Evolutionary conservation across 2,329 filamentous ascomycete genomes (phyloP).

Genomic region (Cladosporium sp.): DNA sequence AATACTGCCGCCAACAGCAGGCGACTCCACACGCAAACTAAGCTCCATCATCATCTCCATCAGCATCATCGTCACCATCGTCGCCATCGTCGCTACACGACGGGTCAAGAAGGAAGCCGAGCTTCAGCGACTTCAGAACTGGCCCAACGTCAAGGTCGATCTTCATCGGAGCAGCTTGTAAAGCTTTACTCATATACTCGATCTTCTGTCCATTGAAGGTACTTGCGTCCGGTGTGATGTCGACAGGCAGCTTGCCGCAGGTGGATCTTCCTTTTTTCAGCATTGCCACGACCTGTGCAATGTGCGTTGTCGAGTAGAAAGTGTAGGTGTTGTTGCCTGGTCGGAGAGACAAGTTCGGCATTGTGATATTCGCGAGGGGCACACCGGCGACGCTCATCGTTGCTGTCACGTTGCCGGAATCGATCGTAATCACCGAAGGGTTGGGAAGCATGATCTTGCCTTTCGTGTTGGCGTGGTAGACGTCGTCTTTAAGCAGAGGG

Average conservation of each 20-base stretch:
- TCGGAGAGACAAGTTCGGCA: conserved; percentile 60
- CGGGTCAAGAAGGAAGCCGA: neutral
- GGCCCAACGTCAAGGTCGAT: neutral
- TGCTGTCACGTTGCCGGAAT: conserved; percentile 68
- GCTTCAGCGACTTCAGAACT: neutral
- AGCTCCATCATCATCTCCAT: neutral
- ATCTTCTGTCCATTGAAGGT: conserved; percentile 13
- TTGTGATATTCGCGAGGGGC: conserved; percentile 57
- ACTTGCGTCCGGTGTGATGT: neutral
- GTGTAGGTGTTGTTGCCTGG: conserved; percentile 61
- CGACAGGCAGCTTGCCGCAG: conserved; percentile 53
- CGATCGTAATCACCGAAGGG: conserved; percentile 62
- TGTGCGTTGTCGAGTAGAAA: conserved; percentile 58
- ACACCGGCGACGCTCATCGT: conserved; percentile 57
- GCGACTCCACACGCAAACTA: neutral
- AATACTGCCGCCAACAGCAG: neutral
- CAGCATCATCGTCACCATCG: neutral
- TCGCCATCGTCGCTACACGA: neutral
- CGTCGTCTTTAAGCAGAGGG: conserved; percentile 39
- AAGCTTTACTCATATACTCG: conserved; percentile 18
- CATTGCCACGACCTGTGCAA: conserved; percentile 45
- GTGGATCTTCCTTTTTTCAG: conserved; percentile 55
- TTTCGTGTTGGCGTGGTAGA: conserved; percentile 57
- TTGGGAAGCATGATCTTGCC: conserved; percentile 65
- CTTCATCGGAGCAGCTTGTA: neutral